These are phyloP conservation scores for Pseudozyma sp. DNA, from an alignment of 1,284 basidiomycete genomes.

Conservation along the genomic window DNA sequence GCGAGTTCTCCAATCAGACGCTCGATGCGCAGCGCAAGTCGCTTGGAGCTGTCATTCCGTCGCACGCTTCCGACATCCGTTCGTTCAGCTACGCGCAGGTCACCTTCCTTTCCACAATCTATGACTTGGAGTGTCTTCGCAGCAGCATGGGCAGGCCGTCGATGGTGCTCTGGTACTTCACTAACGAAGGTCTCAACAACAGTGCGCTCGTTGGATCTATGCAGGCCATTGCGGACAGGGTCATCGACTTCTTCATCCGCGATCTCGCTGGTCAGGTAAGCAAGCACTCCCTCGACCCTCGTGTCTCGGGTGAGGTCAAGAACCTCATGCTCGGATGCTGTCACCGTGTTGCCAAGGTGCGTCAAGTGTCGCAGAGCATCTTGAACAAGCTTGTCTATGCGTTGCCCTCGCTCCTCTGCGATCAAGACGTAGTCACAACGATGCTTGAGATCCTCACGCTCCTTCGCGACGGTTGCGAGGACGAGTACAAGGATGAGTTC, in stretches of 20 bases:
- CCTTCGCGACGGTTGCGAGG: conserved; percentile 86
- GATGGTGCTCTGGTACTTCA: conserved; percentile 86
- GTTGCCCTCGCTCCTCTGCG: conserved; percentile 94
- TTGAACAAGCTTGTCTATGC: conserved; percentile 87
- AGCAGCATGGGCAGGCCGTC: conserved; percentile 83
- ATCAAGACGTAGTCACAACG: conserved; percentile 78
- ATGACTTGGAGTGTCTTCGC: conserved; percentile 89
- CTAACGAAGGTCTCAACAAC: conserved; percentile 85
- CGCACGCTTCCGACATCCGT: conserved; percentile 79
- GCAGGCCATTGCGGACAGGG: conserved; percentile 88
- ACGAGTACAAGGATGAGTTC: conserved; percentile 93
- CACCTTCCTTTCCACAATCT: conserved; percentile 86
- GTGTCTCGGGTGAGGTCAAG: conserved; percentile 80
- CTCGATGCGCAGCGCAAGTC: conserved; percentile 63
- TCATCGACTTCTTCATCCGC: conserved; percentile 69
- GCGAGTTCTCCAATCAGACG: conserved; percentile 69
- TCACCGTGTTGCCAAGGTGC: conserved; percentile 83
- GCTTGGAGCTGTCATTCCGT: conserved; percentile 74
- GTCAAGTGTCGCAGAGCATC: conserved; percentile 84
- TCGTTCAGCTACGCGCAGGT: conserved; percentile 84
- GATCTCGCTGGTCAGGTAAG: conserved; percentile 74
- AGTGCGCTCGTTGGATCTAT: conserved; percentile 78
- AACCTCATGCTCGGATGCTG: conserved; percentile 82
- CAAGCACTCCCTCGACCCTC: conserved; percentile 81
- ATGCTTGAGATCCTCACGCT: conserved; percentile 93